Percentiles rank a stretch among this genome's conserved stretches.
These are phyloP conservation scores for Amauroascus niger DNA, from an alignment of 2,329 filamentous ascomycete genomes.

Conservation along the genomic window DNA sequence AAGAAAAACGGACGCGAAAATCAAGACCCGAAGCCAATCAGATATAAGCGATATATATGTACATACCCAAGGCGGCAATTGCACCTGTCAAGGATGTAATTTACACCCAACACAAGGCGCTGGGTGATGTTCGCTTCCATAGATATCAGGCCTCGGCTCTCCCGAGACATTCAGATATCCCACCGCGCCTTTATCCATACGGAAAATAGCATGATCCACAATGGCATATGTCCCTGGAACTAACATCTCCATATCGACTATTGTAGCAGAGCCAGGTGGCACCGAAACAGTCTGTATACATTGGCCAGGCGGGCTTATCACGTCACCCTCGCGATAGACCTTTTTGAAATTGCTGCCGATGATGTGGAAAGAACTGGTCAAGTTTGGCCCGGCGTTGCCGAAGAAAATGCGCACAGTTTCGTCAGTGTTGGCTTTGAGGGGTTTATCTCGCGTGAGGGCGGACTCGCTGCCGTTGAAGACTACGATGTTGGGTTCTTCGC, in stretches of 20 bases:
- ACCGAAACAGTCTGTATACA: constrained; percentile 24
- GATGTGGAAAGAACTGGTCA: constrained; percentile 29
- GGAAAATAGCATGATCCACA: constrained; percentile 30
- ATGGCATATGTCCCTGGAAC: constrained; percentile 29
- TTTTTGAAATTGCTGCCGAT: constrained; percentile 26
- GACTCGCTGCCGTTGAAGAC: constrained; percentile 30
- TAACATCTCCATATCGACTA: constrained; percentile 27
- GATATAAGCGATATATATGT: background rate
- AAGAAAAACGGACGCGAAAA: background rate
- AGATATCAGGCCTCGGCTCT: constrained; percentile 23
- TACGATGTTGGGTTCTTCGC: constrained; percentile 26
- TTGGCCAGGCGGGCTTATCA: constrained; percentile 24
- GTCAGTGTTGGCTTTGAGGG: constrained; percentile 25
- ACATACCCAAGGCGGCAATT: background rate
- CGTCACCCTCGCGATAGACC: constrained; percentile 27
- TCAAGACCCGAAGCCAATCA: background rate
- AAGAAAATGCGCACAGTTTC: constrained; percentile 31
- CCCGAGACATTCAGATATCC: constrained; percentile 30
- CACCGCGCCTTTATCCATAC: constrained; percentile 29
- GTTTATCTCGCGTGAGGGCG: constrained; percentile 25
- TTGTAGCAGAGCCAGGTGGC: constrained; percentile 24
- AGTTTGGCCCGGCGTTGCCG: constrained; percentile 29
- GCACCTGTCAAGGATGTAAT: constrained; percentile 22
- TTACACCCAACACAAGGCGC: constrained; percentile 28
- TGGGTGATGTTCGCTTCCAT: constrained; percentile 22